Conservation (phyloP, 495 filamentous ascomycete species). For the Penicillium cataractarum region DNA sequence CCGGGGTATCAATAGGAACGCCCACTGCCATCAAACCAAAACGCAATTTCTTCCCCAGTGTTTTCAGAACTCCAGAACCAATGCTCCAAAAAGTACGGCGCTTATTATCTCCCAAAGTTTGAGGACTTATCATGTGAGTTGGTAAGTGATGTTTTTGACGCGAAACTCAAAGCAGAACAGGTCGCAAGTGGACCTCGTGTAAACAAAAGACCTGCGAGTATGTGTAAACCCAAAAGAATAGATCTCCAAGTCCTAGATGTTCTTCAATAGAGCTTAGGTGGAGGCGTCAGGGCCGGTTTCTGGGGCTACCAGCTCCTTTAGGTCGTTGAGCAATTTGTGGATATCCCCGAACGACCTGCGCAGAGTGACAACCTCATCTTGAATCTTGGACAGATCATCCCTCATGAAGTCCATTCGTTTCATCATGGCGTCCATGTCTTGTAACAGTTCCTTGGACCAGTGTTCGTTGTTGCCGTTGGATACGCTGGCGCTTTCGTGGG, state of each 20-base stretch:
- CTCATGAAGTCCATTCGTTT: background rate
- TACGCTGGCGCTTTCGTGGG: background rate
- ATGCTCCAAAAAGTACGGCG: background rate
- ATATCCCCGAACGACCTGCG: background rate
- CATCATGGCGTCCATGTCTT: background rate
- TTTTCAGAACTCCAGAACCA: background rate
- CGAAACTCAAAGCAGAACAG: background rate
- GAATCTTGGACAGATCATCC: background rate
- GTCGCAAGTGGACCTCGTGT: too few relatives aligned
- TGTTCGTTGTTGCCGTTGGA: background rate
- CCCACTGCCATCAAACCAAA: background rate
- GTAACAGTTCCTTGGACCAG: background rate
- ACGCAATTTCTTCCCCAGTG: background rate
- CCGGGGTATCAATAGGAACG: background rate
- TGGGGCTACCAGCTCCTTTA: background rate
- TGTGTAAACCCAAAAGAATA: too few relatives aligned
- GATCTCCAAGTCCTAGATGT: background rate
- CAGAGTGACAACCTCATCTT: background rate
- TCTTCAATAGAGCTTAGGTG: background rate
- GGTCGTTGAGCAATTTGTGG: background rate
- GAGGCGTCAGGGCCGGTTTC: background rate
- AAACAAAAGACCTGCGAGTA: too few relatives aligned
- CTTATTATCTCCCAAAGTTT: background rate
- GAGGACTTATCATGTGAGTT: background rate
- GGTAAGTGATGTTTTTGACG: background rate